Base-by-base conservation (phyloP, 75 land plant species). In the Cunninghamia lanceolata region DNA sequence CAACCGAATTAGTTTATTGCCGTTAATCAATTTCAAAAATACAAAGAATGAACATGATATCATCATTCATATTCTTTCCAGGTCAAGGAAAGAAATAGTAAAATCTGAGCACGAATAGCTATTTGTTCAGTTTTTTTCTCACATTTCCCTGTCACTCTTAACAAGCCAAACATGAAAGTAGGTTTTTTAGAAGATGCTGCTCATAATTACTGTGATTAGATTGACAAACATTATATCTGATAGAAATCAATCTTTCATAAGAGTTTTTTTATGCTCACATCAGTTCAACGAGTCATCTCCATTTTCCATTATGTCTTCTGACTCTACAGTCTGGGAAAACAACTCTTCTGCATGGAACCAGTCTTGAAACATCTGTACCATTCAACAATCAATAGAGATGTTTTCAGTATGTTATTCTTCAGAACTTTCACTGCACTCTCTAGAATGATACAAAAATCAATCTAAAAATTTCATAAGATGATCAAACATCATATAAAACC, bases 361-460 rank as follows among this genome's bases (percentile, higher is more conserved):
- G 8, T 79, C 46, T 79, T 79, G 82, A 79, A 79, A 79, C n/a
- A 79, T 79, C 82, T 79, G 47, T 11, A 10, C 47, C n/a, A 25
- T 40, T 21, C 11, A 28, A n/a, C 28, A 79, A 10, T 25, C 36
- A 78, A 78, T 2, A 19, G 81, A 42, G 19, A 50, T n/a, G 7
- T 76, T 76, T 36, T 79, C 46, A 79, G 79, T 25, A 43, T 16
- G 43, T 40, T 40, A 38, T 77, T 17, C 4, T 77, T 6, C 9
- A 40, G 4, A 40, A 38, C 45, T 77, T 21, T 77, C 15, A 5
- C 1, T 4, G 8, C 43, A 19, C 21, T 38, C 7, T 21, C 16
- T 30, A 11, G 43, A 38, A 39, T 38, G 14, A 38, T 38, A 4
- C 6, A 38, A 35, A 43, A 28, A 38, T 40, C 21, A 11, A 77